Evolutionary conservation across 805 yeast species (phyloP).

Genomic region (Suhomyces faveliae): DNA sequence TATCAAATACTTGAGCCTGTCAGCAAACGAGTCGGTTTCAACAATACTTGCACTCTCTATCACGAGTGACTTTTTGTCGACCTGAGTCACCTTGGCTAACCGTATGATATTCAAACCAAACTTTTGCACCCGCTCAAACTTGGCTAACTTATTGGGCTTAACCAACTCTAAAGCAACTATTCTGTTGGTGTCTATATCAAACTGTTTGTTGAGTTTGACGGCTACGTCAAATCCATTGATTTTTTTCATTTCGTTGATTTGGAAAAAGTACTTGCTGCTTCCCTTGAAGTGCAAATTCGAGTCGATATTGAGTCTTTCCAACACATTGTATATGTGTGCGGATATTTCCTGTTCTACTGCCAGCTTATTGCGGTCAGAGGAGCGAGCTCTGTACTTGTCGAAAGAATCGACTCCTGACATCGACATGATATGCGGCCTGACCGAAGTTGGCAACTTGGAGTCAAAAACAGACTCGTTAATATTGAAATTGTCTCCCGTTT

Average conservation of each 20-base stretch:
- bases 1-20: slow-evolving; percentile 9
- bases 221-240: slow-evolving; percentile 5
- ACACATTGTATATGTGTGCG: slow-evolving; percentile 16
- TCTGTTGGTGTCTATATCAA: slow-evolving; percentile 1
- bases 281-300: slow-evolving; percentile 17
- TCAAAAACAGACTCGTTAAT: neutral
- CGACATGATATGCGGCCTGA: neutral
- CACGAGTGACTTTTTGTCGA: neutral
- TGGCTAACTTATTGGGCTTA: slow-evolving; percentile 26
- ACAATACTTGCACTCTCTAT: neutral
- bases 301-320: slow-evolving; percentile 19
- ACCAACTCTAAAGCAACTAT: slow-evolving; percentile 24
- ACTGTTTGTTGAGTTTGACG: neutral
- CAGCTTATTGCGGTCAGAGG: neutral
- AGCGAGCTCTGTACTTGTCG: neutral
- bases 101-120: slow-evolving; percentile 22
- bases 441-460: neutral
- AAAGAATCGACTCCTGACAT: neutral
- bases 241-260: slow-evolving; percentile 12
- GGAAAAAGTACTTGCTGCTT: slow-evolving; percentile 30
- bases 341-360: slow-evolving; percentile 6
- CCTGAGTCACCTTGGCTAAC: slow-evolving; percentile 10
- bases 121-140: slow-evolving; percentile 16
- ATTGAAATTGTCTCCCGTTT: neutral
- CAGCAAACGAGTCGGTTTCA: slow-evolving; percentile 7